These are phyloP conservation scores for Gautieria morchelliformis DNA, from an alignment of 768 basidiomycete genomes.

Conservation along the genomic window DNA sequence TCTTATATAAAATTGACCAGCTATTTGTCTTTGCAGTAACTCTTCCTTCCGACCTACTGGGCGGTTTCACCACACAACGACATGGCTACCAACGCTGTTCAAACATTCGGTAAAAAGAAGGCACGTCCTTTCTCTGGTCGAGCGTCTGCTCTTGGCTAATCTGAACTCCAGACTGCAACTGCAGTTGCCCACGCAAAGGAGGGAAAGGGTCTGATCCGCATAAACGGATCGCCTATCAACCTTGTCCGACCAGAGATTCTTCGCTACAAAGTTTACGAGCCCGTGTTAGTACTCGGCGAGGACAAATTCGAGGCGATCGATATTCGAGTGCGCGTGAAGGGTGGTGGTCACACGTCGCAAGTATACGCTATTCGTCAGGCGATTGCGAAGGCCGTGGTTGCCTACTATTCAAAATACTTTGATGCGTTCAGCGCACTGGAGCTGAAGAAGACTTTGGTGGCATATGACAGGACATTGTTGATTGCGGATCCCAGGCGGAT, in stretches of 20 bases:
- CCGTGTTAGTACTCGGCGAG: slow-evolving; percentile 87
- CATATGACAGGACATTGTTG: slow-evolving; percentile 85
- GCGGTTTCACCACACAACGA: slow-evolving; percentile 22
- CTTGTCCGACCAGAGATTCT: slow-evolving; percentile 93
- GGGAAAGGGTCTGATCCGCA: slow-evolving; percentile 91
- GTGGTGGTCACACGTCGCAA: slow-evolving; percentile 99
- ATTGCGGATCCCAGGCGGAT: slow-evolving; percentile 94
- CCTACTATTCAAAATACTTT: slow-evolving; percentile 97
- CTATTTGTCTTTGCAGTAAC: neutral
- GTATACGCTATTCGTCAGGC: slow-evolving; percentile 99
- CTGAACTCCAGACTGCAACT: slow-evolving; percentile 71
- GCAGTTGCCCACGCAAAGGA: slow-evolving; percentile 96
- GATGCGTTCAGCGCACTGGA: slow-evolving; percentile 96
- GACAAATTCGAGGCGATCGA: slow-evolving; percentile 82
- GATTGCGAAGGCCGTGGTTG: slow-evolving; percentile 94
- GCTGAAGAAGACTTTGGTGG: slow-evolving; percentile 94
- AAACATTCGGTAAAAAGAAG: slow-evolving; percentile 99
- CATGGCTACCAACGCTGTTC: slow-evolving; percentile 90
- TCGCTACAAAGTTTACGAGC: slow-evolving; percentile 97
- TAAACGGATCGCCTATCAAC: slow-evolving; percentile 94
- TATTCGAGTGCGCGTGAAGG: slow-evolving; percentile 96
- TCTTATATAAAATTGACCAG: neutral
- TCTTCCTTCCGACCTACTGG: slow-evolving; percentile 10
- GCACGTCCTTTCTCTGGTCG: slow-evolving; percentile 29
- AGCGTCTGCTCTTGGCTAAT: neutral